Conservation (phyloP, 2,329 filamentous ascomycete species). For the Fusarium brevicatenulatum region DNA sequence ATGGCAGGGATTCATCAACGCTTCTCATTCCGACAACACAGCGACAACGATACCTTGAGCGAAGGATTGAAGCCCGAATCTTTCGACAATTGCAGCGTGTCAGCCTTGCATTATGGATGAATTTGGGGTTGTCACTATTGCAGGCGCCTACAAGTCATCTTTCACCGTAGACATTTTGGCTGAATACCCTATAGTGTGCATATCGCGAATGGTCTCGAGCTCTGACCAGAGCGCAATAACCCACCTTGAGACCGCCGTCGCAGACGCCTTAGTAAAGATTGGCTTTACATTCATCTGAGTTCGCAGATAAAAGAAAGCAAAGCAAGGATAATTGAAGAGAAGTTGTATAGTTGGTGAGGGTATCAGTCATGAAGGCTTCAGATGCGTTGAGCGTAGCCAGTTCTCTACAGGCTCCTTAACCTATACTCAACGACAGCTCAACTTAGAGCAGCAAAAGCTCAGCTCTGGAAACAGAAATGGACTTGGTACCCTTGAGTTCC, state of each 20-base stretch:
- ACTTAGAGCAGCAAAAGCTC: background rate
- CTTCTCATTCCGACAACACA: background rate
- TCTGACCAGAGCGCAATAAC: background rate
- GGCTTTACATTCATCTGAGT: background rate
- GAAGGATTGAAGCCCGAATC: background rate
- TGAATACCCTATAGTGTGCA: background rate
- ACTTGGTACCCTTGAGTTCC: background rate
- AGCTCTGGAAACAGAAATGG: background rate
- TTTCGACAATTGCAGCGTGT: background rate
- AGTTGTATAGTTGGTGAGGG: background rate
- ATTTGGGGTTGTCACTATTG: background rate
- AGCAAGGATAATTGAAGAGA: background rate
- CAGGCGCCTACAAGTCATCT: background rate
- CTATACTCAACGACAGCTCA: background rate
- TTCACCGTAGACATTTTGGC: background rate
- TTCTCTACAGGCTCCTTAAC: background rate
- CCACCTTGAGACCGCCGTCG: background rate
- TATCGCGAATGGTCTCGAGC: background rate
- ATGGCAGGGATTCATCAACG: conserved; percentile 8
- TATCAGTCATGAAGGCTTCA: background rate
- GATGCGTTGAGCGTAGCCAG: background rate
- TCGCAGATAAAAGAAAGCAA: background rate
- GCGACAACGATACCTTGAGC: background rate
- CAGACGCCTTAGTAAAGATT: background rate
- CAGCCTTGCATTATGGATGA: conserved; percentile 8